Base-by-base conservation (phyloP, 768 basidiomycete genomes). In the Panaeolus papilionaceus region DNA sequence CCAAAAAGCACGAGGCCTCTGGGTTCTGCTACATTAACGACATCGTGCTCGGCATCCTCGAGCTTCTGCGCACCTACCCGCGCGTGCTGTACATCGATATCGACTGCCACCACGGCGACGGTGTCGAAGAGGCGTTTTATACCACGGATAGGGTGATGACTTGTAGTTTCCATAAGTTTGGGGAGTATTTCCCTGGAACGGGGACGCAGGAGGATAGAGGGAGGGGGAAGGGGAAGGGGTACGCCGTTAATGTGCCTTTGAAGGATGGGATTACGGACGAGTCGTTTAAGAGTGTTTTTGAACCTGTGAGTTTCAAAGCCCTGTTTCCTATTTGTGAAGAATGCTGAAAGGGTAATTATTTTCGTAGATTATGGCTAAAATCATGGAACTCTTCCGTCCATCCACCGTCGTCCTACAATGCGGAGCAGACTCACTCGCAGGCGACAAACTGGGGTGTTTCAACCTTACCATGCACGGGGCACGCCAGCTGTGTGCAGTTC, bases 21-120 rank as follows among this genome's bases (percentile, higher is more conserved):
- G 98, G 98, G 14, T 99, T 99, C 80, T 99, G 98, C 84, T 99
- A 99, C 83, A 91, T 99, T 79, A 99, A 99, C 78, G 94, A 96
- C 78, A 99, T 98, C 76, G 96, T 98, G 0, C 89, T 99, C 28
- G 92, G 90, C 51, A 97, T 98, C 44, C 85, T 99, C 61, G 97
- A 98, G 77, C 89, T 99, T 7, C 82, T 97, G n/a, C 88, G 96
- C 71, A 88, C 83, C 65, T 89, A 89, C 74, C 85, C 93, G 2
- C 90, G 98, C 64, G 97, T 99, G 16, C 82, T 99, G 38, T 99
- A 99, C 76, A 92, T 99, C 78, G 97, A 99, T 79, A 96, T 99
- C 67, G 98, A 99, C 78, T 95, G 95, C 62, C 98, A 99, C 76
- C 98, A 99, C 77, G 97, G 98, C 18, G 98, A 99, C 76, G 97